Evolutionary conservation across 148 eudicot genomes (phyloP).

Genomic region (Limonium bicolor): DNA sequence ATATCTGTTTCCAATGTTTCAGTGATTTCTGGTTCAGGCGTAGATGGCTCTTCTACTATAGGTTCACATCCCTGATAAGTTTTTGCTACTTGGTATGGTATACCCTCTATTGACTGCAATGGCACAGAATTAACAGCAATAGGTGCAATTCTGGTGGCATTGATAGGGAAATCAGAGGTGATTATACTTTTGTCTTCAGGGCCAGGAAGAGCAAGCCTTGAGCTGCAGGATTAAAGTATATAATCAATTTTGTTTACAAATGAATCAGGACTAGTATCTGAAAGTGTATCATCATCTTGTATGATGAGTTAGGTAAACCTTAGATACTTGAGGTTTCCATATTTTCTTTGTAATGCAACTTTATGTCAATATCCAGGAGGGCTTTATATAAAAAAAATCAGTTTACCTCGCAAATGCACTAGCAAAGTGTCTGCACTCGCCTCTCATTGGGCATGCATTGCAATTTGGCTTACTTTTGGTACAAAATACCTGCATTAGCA

Average conservation of each 20-base stretch:
- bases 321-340: no score
- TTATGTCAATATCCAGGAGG: no score
- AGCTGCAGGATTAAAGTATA: conserved; percentile 17
- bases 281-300: no score
- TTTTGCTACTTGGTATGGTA: conserved; percentile 4
- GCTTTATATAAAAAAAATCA: background rate
- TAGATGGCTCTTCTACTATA: conserved; percentile 24
- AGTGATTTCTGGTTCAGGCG: conserved; percentile 17
- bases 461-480: conserved; percentile 64
- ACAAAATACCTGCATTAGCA: conserved; percentile 44
- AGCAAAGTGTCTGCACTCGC: conserved; percentile 66
- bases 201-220: conserved; percentile 60
- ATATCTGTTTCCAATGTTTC: conserved; percentile 8
- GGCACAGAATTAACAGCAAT: conserved; percentile 14
- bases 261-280: no score
- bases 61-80: conserved; percentile 48
- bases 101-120: conserved; percentile 16
- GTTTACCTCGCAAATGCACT: conserved; percentile 65
- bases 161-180: conserved; percentile 15
- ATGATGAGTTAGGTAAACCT: no score
- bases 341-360: no score
- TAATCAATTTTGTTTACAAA: background rate
- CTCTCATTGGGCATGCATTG: conserved; percentile 74
- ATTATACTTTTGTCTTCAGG: conserved; percentile 49
- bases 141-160: conserved; percentile 6